Base-by-base conservation (phyloP, 371 early-diverging fungal genomes). In the Basidiobolus heterosporus region DNA sequence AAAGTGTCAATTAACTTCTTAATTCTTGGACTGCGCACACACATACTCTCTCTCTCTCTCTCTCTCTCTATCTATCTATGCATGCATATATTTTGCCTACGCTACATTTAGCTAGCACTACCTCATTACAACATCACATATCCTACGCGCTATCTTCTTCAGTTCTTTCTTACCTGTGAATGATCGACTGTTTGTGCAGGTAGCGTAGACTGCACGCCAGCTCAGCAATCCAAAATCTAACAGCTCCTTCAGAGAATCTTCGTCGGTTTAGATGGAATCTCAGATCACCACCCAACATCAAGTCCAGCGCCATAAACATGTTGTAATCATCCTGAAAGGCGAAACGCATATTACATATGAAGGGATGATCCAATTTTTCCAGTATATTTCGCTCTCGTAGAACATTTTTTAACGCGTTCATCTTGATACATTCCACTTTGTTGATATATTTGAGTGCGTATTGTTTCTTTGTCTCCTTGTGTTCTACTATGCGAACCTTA, bases 201-300 rank as follows among this genome's bases (percentile, higher is more conserved):
- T 91, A 85, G 46, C 68, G 66, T 41, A 88, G 57, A 18, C 78
- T 87, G 36, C 66, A 71, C 11, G 81, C 60, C 9, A 82, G 51
- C 62, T 88, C 87, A 38, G 88, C 86, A 38, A 77, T 72, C 72
- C 81, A 82, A 53, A 85, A 84, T 38, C 72, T 64, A 24, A 85
- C 66, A 15, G 74, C 69, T 50, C 78, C 74, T 55, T 88, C 88
- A 11, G 69, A 67, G 56, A 86, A 78, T 9, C 60, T 53, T 41
- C 75, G 69, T 16, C 77, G 64, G 38, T 75, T 64, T 19, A 85
- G 54, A 56, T 90, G 86, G 57, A 77, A 86, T 19, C 84, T 69
- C 45, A 90, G 53, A 59, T 90, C 88, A 7, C 88, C 88, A 19
- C 91, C 88, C 48, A 80, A 73, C 85, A 86, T 85, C 42, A 86